Evolutionary conservation across 441 rosid genomes (phyloP), one percentile per base, ranked within the genome.

Genomic region (Biscutella laevigata): DNA sequence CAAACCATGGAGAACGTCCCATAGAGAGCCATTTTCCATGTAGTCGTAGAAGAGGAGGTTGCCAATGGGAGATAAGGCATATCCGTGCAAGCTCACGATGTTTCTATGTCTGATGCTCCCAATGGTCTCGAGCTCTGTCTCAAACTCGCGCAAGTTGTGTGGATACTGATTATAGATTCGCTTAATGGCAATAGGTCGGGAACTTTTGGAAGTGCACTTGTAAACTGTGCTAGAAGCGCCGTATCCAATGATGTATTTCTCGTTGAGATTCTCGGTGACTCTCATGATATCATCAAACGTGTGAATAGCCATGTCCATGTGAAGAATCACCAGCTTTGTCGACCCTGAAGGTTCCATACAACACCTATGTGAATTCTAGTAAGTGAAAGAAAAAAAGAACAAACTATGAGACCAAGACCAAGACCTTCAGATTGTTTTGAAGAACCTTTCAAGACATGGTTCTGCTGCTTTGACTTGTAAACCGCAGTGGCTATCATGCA

Each of bases 1-100:
- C 51, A 7, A 53, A 87, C 98, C 98, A 51, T 91, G 98, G 35
- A 91, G 88, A 45, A 88, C 91, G 77, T 91, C 96, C 95, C 95
- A 91, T 1, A 91, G 74, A 25, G 98, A 88, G 36, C 98, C 98
- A 56, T 86, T 91, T 65, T 76, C 84, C 98, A 91, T 85, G 74
- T 78, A 88, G 64, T 91, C 98, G 45, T 91, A 91, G 73, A 91
- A 91, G 39, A 91, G 89, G 49, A 91, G 96, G 72, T 88, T 86
- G 37, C 98, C 96, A 35, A 4, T 24, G 0, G 91, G 81, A 33
- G 95, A 77, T 33, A 83, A 41, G 6, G 98, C 85, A 43, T 91
- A 88, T 4, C 96, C 98, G 53, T 86, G 98, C 63, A 91, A 64
- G 71, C 94, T 85, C 57, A 91, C 86, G 4, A 91, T 77, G 61